Evolutionary conservation across 176 grass and related monocot species (phyloP).

Genomic region (Ananas comosus): DNA sequence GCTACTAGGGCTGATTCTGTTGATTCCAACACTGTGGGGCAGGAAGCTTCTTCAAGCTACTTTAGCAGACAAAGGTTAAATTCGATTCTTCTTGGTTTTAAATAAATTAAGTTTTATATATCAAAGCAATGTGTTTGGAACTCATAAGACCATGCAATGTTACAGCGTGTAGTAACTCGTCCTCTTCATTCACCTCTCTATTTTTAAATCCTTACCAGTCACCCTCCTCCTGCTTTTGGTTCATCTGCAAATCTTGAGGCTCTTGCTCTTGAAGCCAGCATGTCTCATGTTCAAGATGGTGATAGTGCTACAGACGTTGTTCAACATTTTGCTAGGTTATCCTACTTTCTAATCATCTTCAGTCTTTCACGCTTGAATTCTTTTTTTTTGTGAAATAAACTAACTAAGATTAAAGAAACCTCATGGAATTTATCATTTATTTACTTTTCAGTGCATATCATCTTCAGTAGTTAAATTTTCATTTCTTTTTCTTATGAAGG

Average conservation of each 20-base stretch:
- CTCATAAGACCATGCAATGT: background rate
- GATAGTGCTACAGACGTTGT: slow-evolving; percentile 30
- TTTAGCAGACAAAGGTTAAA: slow-evolving; percentile 17
- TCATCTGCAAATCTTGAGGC: slow-evolving; percentile 59
- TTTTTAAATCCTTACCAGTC: slow-evolving; percentile 25
- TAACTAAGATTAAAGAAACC: no score
- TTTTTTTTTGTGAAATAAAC: no score
- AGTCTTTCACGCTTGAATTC: background rate
- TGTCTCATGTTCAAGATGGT: slow-evolving; percentile 14
- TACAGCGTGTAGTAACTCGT: slow-evolving; percentile 1
- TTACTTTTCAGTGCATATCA: no score
- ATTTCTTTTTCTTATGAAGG: no score
- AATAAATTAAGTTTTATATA: background rate
- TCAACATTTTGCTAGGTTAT: slow-evolving; percentile 47
- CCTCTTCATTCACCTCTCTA: background rate
- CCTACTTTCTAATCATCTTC: background rate
- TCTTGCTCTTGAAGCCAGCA: slow-evolving; percentile 33
- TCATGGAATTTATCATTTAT: no score
- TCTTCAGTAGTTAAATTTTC: no score
- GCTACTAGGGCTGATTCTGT: slow-evolving; percentile 13
- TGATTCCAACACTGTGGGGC: slow-evolving; percentile 6
- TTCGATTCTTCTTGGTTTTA: background rate
- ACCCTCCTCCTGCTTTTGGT: slow-evolving; percentile 55
- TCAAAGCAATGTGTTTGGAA: background rate
- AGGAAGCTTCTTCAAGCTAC: slow-evolving; percentile 17